Percentiles rank a stretch among this genome's conserved stretches.
Conservation (phyloP, 2,329 filamentous ascomycete species). For the Fusarium temperatum region DNA sequence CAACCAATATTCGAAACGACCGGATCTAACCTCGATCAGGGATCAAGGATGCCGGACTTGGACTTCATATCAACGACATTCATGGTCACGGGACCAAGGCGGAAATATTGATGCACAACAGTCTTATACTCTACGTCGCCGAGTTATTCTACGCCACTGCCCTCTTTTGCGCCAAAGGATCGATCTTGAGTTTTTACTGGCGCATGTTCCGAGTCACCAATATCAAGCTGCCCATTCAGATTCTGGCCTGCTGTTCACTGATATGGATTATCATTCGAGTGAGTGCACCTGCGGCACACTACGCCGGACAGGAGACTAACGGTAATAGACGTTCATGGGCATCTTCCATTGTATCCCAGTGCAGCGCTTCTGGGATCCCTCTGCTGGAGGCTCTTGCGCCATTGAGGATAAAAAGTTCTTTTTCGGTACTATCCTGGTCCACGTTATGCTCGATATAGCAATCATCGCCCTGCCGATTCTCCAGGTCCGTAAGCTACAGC, state of each 20-base stretch:
- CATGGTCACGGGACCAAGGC: not conserved
- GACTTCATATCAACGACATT: slow-evolving; percentile 29
- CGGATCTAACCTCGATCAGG: slow-evolving; percentile 13
- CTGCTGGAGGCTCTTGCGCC: slow-evolving; percentile 4
- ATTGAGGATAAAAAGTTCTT: slow-evolving; percentile 46
- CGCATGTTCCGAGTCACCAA: slow-evolving; percentile 43
- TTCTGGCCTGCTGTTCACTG: slow-evolving; percentile 33
- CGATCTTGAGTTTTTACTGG: slow-evolving; percentile 46
- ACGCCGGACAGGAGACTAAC: not conserved
- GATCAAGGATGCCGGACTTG: slow-evolving; percentile 18
- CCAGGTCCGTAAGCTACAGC: slow-evolving; percentile 43
- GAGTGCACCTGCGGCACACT: not conserved
- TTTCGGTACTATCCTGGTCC: slow-evolving; percentile 45
- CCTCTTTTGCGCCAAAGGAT: slow-evolving; percentile 40
- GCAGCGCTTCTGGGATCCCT: slow-evolving; percentile 26
- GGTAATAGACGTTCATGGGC: slow-evolving; percentile 10
- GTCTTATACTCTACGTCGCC: slow-evolving; percentile 28
- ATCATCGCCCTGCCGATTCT: slow-evolving; percentile 45
- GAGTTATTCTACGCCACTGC: slow-evolving; percentile 44
- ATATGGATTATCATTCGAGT: slow-evolving; percentile 45
- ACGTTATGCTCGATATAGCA: slow-evolving; percentile 44
- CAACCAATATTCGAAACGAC: no score
- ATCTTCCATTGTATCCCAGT: slow-evolving; percentile 36
- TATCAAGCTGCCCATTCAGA: slow-evolving; percentile 40
- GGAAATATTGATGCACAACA: slow-evolving; percentile 4